Evolutionary conservation across 2,329 filamentous ascomycete species (phyloP).

Genomic region (Knufia fluminis): DNA sequence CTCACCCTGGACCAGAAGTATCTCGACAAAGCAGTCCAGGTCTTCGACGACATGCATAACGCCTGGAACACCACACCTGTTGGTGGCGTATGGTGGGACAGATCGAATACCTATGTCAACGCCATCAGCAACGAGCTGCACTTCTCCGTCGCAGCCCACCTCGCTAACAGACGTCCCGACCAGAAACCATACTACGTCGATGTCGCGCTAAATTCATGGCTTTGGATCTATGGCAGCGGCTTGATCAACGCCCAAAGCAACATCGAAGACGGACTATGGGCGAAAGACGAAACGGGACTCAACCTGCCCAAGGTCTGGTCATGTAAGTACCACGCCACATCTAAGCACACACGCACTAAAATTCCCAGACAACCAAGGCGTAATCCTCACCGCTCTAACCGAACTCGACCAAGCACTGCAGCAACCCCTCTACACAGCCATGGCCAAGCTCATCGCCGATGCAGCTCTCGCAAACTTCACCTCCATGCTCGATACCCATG

Average conservation of each 20-base stretch:
- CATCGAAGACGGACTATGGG: constrained; percentile 46
- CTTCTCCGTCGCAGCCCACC: constrained; percentile 43
- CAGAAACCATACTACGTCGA: constrained; percentile 35
- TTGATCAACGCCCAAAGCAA: constrained; percentile 44
- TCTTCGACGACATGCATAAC: constrained; percentile 40
- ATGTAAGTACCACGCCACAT: background rate
- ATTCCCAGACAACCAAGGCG: constrained; percentile 54
- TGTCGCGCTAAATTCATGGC: constrained; percentile 43
- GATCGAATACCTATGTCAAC: constrained; percentile 38
- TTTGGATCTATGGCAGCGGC: constrained; percentile 44
- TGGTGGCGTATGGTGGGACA: constrained; percentile 41
- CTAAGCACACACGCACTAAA: constrained; percentile 9
- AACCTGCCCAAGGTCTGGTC: constrained; percentile 30
- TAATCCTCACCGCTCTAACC: constrained; percentile 49
- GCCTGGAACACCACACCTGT: constrained; percentile 37
- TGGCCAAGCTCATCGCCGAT: constrained; percentile 42
- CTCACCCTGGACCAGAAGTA: constrained; percentile 38
- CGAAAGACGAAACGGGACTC: constrained; percentile 38
- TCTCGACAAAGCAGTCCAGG: constrained; percentile 38
- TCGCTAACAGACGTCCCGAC: constrained; percentile 39
- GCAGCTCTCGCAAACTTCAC: constrained; percentile 43
- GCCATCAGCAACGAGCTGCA: constrained; percentile 52
- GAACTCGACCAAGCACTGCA: constrained; percentile 40
- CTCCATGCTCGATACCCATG: constrained; percentile 45
- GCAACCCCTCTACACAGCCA: constrained; percentile 30